A percentile compares a stretch with the other conserved stretches of the same genome.
Conservation (phyloP, 768 basidiomycete genomes). For the Podaxis mareebaensis region DNA sequence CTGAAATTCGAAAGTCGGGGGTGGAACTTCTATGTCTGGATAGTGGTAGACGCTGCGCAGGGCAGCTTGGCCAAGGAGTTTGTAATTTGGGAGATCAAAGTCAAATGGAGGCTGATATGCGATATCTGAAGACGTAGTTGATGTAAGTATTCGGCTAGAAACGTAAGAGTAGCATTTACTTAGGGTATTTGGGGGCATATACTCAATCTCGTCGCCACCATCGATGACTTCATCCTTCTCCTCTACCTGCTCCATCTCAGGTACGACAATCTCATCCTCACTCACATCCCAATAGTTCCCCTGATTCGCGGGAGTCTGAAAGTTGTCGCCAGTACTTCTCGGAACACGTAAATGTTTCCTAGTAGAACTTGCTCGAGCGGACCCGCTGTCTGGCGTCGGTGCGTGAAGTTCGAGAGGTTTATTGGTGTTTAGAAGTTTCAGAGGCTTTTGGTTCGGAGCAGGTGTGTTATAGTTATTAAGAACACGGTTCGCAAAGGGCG, state of each 20-base stretch:
- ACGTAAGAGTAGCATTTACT: constrained; percentile 25
- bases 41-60: constrained; percentile 34
- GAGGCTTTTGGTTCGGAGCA: constrained; percentile 29
- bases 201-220: constrained; percentile 51
- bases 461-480: constrained; percentile 13
- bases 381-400: constrained; percentile 39
- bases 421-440: constrained; percentile 26
- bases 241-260: constrained; percentile 28
- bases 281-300: constrained; percentile 80
- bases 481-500: constrained; percentile 70
- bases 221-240: constrained; percentile 30
- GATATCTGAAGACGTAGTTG: constrained; percentile 32
- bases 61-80: constrained; percentile 37
- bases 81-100: constrained; percentile 46
- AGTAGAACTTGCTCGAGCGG: constrained; percentile 62
- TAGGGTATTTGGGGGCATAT: constrained; percentile 49
- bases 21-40: constrained; percentile 31
- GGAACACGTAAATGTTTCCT: constrained; percentile 64
- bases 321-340: constrained; percentile 46
- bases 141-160: not conserved
- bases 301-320: constrained; percentile 66
- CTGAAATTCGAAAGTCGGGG: constrained; percentile 31
- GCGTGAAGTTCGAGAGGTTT: constrained; percentile 22
- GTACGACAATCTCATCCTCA: constrained; percentile 42
- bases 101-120: constrained; percentile 45